These are phyloP conservation scores for Capsicum chinense DNA, from an alignment of 257 asterid species.

Conservation along the genomic window DNA sequence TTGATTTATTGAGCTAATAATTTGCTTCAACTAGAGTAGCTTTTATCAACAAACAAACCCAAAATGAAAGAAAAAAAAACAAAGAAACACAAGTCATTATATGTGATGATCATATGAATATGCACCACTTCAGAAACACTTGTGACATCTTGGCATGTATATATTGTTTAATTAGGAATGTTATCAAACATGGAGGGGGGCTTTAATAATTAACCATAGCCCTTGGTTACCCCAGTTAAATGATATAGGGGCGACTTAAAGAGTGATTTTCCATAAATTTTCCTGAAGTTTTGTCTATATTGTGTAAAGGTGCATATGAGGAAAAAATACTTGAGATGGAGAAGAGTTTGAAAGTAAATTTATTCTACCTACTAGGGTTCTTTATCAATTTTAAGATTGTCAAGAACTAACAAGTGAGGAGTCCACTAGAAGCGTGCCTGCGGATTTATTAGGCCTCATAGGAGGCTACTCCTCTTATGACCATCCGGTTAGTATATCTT, in stretches of 20 bases:
- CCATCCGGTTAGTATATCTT: conserved; percentile 71
- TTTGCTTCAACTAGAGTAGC: background rate
- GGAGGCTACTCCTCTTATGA: conserved; percentile 85
- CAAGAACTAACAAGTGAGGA: conserved; percentile 57
- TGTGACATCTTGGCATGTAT: background rate
- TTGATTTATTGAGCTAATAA: background rate
- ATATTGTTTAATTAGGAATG: conserved; percentile 54
- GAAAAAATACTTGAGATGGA: conserved; percentile 60
- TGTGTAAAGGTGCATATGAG: conserved; percentile 81
- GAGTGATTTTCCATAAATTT: conserved; percentile 30
- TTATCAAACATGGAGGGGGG: conserved; percentile 73
- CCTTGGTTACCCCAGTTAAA: conserved; percentile 69
- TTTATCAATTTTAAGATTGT: conserved; percentile 81
- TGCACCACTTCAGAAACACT: background rate
- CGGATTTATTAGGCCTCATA: conserved; percentile 70
- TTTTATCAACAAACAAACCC: background rate
- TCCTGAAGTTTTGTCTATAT: conserved; percentile 73
- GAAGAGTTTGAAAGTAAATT: conserved; percentile 59
- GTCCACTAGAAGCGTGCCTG: conserved; percentile 39
- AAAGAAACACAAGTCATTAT: no score
- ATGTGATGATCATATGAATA: background rate
- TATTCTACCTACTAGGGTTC: conserved; percentile 79
- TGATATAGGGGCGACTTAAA: conserved; percentile 70
- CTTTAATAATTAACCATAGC: conserved; percentile 79
- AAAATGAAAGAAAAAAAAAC: no score